phyloP scores from a whole-genome alignment of 2,329 filamentous ascomycete species.

The Penicillium oxalicum region DNA sequence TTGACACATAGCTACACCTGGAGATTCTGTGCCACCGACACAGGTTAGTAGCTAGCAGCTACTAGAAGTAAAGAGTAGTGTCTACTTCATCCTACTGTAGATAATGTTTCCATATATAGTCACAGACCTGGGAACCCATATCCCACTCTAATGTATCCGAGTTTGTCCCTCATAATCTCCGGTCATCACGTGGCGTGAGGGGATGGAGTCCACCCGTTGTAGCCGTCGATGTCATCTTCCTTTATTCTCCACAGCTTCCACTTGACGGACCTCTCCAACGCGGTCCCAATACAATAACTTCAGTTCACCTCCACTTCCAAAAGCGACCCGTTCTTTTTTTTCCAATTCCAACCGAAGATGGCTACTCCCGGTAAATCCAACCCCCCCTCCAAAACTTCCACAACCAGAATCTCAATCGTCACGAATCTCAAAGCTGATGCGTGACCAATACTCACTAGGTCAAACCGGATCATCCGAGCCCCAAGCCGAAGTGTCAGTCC shows the following conservation, averaged over 20 bases:
- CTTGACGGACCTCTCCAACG: no score
- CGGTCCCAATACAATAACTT: not conserved
- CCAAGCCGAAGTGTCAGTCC: conserved; percentile 34
- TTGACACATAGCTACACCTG: no score
- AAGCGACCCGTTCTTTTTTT: not conserved
- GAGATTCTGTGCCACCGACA: no score
- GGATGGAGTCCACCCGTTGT: not conserved
- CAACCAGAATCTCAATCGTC: not conserved
- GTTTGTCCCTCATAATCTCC: no score
- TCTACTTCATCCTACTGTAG: no score
- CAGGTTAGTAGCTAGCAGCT: no score
- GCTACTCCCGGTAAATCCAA: conserved; percentile 15
- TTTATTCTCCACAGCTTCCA: conserved; percentile 12
- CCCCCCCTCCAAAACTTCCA: no score
- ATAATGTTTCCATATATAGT: no score
- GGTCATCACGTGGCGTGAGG: conserved; percentile 16
- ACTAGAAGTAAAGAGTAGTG: no score
- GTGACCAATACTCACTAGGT: not conserved
- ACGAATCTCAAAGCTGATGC: conserved; percentile 9
- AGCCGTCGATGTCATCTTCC: conserved; percentile 6
- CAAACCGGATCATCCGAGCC: conserved; percentile 21
- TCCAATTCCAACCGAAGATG: conserved; percentile 6
- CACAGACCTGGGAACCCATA: no score
- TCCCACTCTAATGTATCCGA: no score
- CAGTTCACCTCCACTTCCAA: conserved; percentile 1